These are phyloP conservation scores for Acer saccharum DNA, from an alignment of 345 rosid genomes.

Conservation along the genomic window DNA sequence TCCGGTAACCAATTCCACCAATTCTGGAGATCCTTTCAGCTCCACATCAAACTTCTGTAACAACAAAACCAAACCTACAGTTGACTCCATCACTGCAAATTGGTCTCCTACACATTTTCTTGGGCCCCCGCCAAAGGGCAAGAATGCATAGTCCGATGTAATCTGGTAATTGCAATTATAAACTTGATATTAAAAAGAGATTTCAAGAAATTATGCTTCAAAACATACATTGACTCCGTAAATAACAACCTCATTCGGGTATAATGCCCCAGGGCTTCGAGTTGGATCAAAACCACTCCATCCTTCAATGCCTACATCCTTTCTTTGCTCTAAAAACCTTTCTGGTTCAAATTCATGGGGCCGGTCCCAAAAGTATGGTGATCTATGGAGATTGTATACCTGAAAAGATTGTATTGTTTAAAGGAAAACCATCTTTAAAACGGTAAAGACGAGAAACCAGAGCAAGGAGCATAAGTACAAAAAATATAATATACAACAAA, in stretches of 20 bases:
- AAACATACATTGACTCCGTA: background rate
- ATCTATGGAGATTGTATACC: conserved; percentile 92
- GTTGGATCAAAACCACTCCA: conserved; percentile 94
- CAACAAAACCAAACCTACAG: conserved; percentile 72
- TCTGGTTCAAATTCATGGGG: conserved; percentile 83
- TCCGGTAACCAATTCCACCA: conserved; percentile 81
- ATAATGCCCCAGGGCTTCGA: conserved; percentile 88
- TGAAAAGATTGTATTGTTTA: conserved; percentile 23
- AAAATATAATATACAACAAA: background rate
- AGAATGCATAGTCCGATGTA: conserved; percentile 78
- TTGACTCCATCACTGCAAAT: conserved; percentile 92
- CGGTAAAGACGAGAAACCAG: background rate
- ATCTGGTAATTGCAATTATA: conserved; percentile 46
- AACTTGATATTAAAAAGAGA: conserved; percentile 5
- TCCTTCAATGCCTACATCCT: conserved; percentile 67
- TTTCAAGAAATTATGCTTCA: background rate
- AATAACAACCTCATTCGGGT: conserved; percentile 85
- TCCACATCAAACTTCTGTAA: conserved; percentile 77
- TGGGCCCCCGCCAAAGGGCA: conserved; percentile 95
- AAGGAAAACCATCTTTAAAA: background rate
- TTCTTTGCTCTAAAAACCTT: conserved; percentile 58
- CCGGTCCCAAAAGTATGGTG: conserved; percentile 86
- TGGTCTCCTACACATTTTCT: conserved; percentile 96
- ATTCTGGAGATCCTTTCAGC: conserved; percentile 67
- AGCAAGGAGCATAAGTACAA: background rate